phyloP scores from a whole-genome alignment of 208 protist species.

The Leptomonas pyrrhocoris region DNA sequence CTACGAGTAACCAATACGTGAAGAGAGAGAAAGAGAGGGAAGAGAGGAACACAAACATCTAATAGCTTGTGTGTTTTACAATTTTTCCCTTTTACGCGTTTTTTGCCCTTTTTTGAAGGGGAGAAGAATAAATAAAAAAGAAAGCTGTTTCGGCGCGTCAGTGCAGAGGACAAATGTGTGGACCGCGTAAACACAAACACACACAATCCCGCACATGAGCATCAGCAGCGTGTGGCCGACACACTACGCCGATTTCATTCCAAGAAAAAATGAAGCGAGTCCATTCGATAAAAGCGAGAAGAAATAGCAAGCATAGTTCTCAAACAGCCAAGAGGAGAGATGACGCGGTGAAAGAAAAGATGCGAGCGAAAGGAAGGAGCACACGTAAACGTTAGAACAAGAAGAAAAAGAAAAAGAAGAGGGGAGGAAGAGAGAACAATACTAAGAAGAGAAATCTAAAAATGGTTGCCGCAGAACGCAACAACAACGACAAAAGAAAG shows the following conservation, averaged over 20 bases:
- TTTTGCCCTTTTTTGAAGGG: neutral
- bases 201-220: no score
- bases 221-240: no score
- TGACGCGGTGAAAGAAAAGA: neutral
- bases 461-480: neutral
- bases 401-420: constrained; percentile 11
- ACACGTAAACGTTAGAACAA: neutral
- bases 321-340: neutral
- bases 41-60: neutral
- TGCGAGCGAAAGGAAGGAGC: neutral
- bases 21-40: neutral
- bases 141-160: no score
- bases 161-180: no score
- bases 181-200: no score
- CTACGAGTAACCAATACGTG: no score
- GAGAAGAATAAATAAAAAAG: no score
- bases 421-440: no score
- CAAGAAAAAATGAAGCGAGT: neutral
- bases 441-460: no score
- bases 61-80: neutral
- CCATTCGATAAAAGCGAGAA: neutral
- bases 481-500: neutral
- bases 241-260: neutral
- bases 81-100: neutral
- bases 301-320: neutral